Evolutionary conservation across 1,139 yeast genomes (phyloP).

Genomic region (Debaryomyces sp.): DNA sequence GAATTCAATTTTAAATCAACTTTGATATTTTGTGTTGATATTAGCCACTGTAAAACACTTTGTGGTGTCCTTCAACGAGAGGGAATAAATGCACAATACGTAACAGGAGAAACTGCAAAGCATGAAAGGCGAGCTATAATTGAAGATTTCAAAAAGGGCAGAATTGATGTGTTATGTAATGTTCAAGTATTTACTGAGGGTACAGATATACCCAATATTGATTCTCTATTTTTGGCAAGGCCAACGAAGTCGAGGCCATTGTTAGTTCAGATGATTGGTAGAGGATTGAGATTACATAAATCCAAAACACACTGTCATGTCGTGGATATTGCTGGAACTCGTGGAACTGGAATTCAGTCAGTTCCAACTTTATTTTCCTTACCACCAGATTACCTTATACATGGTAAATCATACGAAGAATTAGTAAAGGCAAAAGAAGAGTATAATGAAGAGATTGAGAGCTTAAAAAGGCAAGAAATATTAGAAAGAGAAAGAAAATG

Average conservation of each 20-base stretch:
- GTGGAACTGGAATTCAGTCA: constrained; percentile 59
- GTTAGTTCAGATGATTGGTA: constrained; percentile 86
- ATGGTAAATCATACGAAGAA: constrained; percentile 34
- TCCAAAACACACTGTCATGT: constrained; percentile 72
- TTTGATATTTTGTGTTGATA: constrained; percentile 75
- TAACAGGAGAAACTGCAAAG: constrained; percentile 66
- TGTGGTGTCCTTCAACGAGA: constrained; percentile 54
- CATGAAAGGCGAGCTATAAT: constrained; percentile 56
- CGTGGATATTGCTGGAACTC: constrained; percentile 73
- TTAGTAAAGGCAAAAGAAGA: constrained; percentile 27
- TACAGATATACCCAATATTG: constrained; percentile 90
- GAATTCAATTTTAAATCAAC: constrained; percentile 56
- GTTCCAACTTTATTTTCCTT: constrained; percentile 59
- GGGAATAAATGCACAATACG: constrained; percentile 74
- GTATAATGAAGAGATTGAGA: constrained; percentile 15
- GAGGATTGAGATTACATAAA: constrained; percentile 72
- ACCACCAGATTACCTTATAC: constrained; percentile 32
- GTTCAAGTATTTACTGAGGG: constrained; percentile 95
- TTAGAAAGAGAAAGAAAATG: constrained; percentile 20
- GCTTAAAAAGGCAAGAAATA: constrained; percentile 17
- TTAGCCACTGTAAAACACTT: constrained; percentile 63
- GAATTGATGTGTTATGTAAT: constrained; percentile 74
- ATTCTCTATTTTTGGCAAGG: constrained; percentile 74
- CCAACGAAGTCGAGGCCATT: constrained; percentile 79
- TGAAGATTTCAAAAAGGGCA: constrained; percentile 61